Percentiles rank a stretch among this genome's conserved stretches.
phyloP scores from a whole-genome alignment of 352 stramenopile genomes.

The Saprolegnia diclina region DNA sequence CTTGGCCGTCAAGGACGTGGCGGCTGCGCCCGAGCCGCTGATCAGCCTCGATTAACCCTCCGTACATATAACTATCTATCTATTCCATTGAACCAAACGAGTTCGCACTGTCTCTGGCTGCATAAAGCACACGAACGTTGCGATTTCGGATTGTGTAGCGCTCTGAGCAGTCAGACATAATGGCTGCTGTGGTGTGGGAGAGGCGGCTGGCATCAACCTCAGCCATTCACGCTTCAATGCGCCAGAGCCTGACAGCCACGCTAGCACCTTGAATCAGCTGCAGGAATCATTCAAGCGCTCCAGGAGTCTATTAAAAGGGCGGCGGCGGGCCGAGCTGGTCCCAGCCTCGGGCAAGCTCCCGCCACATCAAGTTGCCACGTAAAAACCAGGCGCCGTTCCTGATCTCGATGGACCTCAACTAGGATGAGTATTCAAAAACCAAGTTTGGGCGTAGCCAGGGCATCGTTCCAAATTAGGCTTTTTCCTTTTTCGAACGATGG shows the following conservation, averaged over 20 bases:
- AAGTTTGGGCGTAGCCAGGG: background rate
- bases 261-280: too few relatives aligned
- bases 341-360: background rate
- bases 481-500: constrained; percentile 18
- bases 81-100: background rate
- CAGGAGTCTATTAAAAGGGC: too few relatives aligned
- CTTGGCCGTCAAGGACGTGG: background rate
- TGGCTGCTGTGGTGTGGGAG: background rate
- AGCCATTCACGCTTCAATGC: background rate
- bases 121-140: background rate
- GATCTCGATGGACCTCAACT: background rate
- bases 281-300: too few relatives aligned
- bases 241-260: too few relatives aligned
- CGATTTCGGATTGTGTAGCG: too few relatives aligned
- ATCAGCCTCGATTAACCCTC: background rate
- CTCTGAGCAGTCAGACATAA: background rate
- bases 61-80: background rate
- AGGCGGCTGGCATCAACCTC: background rate
- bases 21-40: background rate
- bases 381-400: background rate
- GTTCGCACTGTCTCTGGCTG: background rate
- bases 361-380: background rate
- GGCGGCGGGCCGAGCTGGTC: too few relatives aligned
- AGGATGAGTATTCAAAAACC: background rate
- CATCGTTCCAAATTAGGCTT: background rate